Conservation (phyloP, 2,329 filamentous ascomycete genomes). For the Fusarium albosuccineum region DNA sequence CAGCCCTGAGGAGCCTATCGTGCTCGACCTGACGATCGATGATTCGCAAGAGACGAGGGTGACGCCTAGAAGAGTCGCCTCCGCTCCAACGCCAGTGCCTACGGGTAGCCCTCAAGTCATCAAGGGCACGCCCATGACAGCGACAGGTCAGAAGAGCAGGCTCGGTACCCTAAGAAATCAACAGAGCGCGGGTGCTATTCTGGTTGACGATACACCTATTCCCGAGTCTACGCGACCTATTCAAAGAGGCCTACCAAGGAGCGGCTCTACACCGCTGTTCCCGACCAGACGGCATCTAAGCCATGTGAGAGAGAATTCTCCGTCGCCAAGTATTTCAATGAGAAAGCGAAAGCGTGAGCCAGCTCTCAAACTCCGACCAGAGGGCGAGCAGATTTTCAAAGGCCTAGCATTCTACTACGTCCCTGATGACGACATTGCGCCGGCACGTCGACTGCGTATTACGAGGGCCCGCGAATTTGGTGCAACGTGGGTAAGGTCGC, state of each 20-base stretch:
- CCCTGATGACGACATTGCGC: constrained; percentile 81
- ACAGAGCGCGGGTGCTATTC: constrained; percentile 34
- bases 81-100: constrained; percentile 31
- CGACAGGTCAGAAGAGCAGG: constrained; percentile 37
- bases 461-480: constrained; percentile 81
- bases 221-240: constrained; percentile 43
- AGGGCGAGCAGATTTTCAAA: constrained; percentile 69
- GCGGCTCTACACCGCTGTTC: constrained; percentile 50
- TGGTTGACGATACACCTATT: constrained; percentile 48
- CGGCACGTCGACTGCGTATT: constrained; percentile 77
- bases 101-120: constrained; percentile 36
- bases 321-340: constrained; percentile 44
- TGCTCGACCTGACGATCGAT: constrained; percentile 34
- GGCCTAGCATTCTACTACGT: constrained; percentile 80
- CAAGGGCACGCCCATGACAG: constrained; percentile 49
- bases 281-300: constrained; percentile 24
- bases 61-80: constrained; percentile 38
- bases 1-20: constrained; percentile 13
- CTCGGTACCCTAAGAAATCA: constrained; percentile 32
- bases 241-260: constrained; percentile 40
- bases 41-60: constrained; percentile 25
- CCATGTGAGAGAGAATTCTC: constrained; percentile 37
- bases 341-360: constrained; percentile 62
- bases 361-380: constrained; percentile 60
- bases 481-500: constrained; percentile 75